Evolutionary conservation across 257 asterid genomes (phyloP).

Genomic region (Parsonsia alboflavescens): DNA sequence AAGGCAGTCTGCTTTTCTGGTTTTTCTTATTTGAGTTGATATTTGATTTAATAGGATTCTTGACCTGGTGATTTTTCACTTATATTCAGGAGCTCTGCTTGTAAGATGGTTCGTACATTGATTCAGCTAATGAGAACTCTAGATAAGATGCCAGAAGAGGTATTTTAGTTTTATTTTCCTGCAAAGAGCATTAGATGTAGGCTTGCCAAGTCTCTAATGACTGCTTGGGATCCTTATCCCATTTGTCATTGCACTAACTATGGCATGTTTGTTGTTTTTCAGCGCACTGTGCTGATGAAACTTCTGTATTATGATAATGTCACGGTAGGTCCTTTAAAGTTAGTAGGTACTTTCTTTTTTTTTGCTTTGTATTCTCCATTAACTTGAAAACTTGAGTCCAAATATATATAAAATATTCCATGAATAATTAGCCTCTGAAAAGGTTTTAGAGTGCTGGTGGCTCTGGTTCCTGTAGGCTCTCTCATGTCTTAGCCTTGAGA

Average conservation of each 20-base stretch:
- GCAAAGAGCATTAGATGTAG: background rate
- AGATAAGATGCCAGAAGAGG: slow-evolving; percentile 97
- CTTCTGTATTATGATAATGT: slow-evolving; percentile 82
- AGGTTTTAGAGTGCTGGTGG: background rate
- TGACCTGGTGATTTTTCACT: slow-evolving; percentile 16
- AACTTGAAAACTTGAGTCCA: background rate
- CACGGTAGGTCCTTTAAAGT: slow-evolving; percentile 53
- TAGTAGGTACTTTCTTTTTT: background rate
- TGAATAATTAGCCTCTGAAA: background rate
- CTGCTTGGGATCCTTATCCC: background rate
- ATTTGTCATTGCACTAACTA: slow-evolving; percentile 17
- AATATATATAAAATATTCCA: too few relatives aligned
- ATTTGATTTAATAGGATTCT: slow-evolving; percentile 6
- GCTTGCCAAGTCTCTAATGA: background rate
- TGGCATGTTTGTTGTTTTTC: slow-evolving; percentile 32
- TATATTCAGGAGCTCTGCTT: slow-evolving; percentile 79
- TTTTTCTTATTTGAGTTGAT: slow-evolving; percentile 10
- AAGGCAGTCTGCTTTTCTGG: background rate
- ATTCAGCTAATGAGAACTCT: slow-evolving; percentile 89
- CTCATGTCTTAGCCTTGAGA: background rate
- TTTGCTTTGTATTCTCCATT: background rate
- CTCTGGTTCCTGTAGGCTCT: background rate
- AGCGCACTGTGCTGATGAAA: slow-evolving; percentile 94
- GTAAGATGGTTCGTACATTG: slow-evolving; percentile 89
- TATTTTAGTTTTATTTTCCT: slow-evolving; percentile 10